These are phyloP conservation scores for Pseudognaphalium luteoalbum DNA, from an alignment of 129 eudicot genomes.

Conservation along the genomic window DNA sequence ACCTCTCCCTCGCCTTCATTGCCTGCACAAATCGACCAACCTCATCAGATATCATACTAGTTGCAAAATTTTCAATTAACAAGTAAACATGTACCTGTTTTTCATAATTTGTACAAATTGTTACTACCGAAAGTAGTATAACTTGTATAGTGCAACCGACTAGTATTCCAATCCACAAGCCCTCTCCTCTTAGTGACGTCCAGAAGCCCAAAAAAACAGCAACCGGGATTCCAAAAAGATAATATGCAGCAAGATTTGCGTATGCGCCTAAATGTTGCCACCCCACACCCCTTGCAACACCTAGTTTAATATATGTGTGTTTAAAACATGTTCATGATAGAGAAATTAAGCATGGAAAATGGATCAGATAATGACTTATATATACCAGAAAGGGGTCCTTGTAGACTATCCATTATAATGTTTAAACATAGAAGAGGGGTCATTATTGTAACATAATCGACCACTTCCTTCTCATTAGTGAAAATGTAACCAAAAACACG, in stretches of 20 bases:
- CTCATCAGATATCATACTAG: neutral
- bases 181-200: conserved; percentile 5
- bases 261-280: neutral
- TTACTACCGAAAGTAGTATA: neutral
- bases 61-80: neutral
- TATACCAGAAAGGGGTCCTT: conserved; percentile 7
- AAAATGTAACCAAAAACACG: conserved; percentile 1
- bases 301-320: neutral
- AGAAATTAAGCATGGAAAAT: neutral
- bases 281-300: conserved; percentile 11
- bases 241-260: conserved; percentile 3
- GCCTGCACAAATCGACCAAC: neutral
- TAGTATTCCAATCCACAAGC: conserved; percentile 6
- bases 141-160: neutral
- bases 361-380: neutral
- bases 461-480: conserved; percentile 12
- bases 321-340: neutral
- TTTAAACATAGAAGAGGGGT: conserved; percentile 4
- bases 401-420: conserved; percentile 13
- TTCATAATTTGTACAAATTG: conserved; percentile 7
- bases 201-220: neutral
- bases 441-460: neutral
- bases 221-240: conserved; percentile 11
- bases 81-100: neutral
- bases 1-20: neutral